These are phyloP conservation scores for Ajuga reptans DNA, from an alignment of 305 asterid species.

Conservation along the genomic window DNA sequence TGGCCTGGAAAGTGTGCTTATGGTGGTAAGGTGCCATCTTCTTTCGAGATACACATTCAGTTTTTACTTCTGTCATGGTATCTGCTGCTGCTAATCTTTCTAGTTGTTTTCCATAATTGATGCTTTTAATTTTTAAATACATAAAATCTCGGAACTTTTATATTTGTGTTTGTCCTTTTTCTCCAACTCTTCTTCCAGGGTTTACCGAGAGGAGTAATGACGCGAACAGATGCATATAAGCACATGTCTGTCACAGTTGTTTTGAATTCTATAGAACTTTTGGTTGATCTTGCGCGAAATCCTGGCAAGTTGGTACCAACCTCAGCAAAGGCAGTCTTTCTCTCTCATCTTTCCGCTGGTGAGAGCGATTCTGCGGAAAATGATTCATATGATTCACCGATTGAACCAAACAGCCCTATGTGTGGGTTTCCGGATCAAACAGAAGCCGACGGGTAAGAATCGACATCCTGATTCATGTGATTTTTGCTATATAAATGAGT, in stretches of 20 bases:
- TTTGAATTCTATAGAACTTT: constrained; percentile 57
- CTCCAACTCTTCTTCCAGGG: constrained; percentile 40
- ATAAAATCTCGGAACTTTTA: constrained; percentile 8
- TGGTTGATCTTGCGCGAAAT: constrained; percentile 72
- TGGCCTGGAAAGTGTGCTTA: constrained; percentile 67
- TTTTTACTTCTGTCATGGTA: constrained; percentile 5
- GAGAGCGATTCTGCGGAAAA: constrained; percentile 71
- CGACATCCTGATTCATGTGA: constrained; percentile 6
- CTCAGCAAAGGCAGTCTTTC: constrained; percentile 55
- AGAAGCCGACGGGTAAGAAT: constrained; percentile 62
- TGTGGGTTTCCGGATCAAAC: constrained; percentile 49
- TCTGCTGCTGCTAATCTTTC: constrained; percentile 2
- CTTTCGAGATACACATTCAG: constrained; percentile 15
- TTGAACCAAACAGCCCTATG: constrained; percentile 72
- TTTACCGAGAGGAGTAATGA: constrained; percentile 57
- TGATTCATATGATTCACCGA: constrained; percentile 76
- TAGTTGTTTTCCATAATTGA: constrained; percentile 3
- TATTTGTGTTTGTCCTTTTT: background rate
- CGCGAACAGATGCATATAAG: constrained; percentile 54
- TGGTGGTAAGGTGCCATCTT: constrained; percentile 63
- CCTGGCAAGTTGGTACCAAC: constrained; percentile 75
- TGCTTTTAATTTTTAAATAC: constrained; percentile 11
- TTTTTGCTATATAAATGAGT: background rate
- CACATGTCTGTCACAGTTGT: constrained; percentile 61
- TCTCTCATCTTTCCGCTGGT: constrained; percentile 62